A percentile compares a stretch with the other conserved stretches of the same genome.
phyloP scores from a whole-genome alignment of 2,329 filamentous ascomycete species.

The Exophiala alcalophila region DNA sequence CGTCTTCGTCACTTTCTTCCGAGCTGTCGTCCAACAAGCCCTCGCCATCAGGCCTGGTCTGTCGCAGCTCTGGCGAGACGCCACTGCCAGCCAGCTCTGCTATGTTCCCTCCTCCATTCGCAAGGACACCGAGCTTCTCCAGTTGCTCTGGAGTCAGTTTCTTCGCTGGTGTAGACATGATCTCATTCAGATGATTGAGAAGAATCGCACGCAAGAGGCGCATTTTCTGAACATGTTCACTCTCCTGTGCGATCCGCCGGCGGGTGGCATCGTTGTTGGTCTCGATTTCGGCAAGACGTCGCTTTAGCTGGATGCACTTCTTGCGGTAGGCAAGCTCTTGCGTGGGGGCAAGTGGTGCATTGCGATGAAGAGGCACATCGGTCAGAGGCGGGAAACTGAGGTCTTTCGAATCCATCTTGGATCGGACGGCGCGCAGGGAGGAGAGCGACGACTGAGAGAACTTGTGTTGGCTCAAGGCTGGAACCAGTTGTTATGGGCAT shows the following conservation, averaged over 20 bases:
- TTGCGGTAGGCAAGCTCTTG: slow-evolving; percentile 94
- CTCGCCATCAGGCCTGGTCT: slow-evolving; percentile 25
- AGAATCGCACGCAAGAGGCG: slow-evolving; percentile 78
- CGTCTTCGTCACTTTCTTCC: slow-evolving; percentile 31
- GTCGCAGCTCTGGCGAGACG: slow-evolving; percentile 18
- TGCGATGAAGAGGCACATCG: slow-evolving; percentile 27
- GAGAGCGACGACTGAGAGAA: too few species aligned
- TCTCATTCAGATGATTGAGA: slow-evolving; percentile 60
- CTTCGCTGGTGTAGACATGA: slow-evolving; percentile 59
- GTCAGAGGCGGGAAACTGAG: slow-evolving; percentile 27
- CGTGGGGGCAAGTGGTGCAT: slow-evolving; percentile 67
- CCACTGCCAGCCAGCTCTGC: slow-evolving; percentile 48
- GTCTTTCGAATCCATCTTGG: slow-evolving; percentile 28
- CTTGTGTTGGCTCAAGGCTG: too few species aligned
- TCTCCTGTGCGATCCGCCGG: slow-evolving; percentile 72
- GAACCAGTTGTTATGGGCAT: neutral
- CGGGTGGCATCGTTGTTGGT: slow-evolving; percentile 83
- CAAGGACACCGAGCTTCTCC: slow-evolving; percentile 43
- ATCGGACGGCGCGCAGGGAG: too few species aligned
- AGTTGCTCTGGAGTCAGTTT: slow-evolving; percentile 74
- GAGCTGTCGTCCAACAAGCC: slow-evolving; percentile 30
- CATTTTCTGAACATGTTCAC: slow-evolving; percentile 86
- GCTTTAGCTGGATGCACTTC: slow-evolving; percentile 93
- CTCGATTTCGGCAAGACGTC: slow-evolving; percentile 87
- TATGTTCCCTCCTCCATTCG: slow-evolving; percentile 51